Evolutionary conservation across 768 basidiomycete species (phyloP), one percentile per base, ranked within the genome.

Genomic region (Leccinum disarticulatum): DNA sequence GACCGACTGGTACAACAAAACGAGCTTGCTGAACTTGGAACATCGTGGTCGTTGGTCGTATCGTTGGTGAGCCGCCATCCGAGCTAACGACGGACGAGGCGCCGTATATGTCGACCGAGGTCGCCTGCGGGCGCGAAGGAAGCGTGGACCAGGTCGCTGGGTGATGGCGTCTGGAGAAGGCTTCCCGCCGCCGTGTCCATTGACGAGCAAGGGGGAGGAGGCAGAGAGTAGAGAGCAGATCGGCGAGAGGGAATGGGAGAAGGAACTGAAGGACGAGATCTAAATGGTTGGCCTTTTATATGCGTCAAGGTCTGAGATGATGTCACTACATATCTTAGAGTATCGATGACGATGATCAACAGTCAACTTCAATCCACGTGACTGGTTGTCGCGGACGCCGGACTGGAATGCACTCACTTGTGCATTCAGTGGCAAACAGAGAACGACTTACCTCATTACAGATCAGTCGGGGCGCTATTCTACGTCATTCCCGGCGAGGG

Each of bases 151-250:
- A 36, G 28, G 14, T 54, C 38, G 19, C 41, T 17, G 9, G 46
- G 27, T 7, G 63, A 41, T 13, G 41, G 17, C 36, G 41, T 31
- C 31, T 48, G 52, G 30, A 57, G 36, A n/a, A 57, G 46, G 46
- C 46, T 38, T 15, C 35, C 52, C 30, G 7, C 33, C 31, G 57
- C 27, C 4, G 36, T 28, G 53, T 41, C 19, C 61, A 68, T 61
- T 5, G 52, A 35, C 11, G 33, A 52, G 48, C 46, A 30, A 57
- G 15, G 15, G 41, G 31, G 55, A 54, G 19, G 22, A n/a, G 50
- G 43, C 49, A 13, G 19, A 38, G 47, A 43, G 5, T 41, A n/a
- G 55, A 54, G 43, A 25, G 43, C 9, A 55, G 52, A 55, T 30
- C 33, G 4, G 33, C 9, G 17, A 38, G 56, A 51, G 43, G 43